Base-by-base conservation (phyloP, 208 protist genomes). In the Angomonas ambiguus region DNA sequence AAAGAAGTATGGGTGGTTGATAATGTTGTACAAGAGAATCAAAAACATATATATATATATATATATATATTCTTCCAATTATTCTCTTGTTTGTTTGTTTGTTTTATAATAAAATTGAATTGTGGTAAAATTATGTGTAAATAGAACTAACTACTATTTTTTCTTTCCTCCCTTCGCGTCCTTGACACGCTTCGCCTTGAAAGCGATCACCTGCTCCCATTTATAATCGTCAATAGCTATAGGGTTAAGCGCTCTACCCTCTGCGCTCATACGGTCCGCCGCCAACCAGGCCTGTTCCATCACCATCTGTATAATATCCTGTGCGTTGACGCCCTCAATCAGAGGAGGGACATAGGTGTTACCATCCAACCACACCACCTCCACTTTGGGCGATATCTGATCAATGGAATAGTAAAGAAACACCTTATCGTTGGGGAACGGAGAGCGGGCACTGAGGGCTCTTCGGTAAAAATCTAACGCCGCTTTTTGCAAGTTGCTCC, bases 171-270 rank as follows among this genome's bases (percentile, higher is more conserved):
- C 70, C 22, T 76, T 71, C 0, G 82, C 82, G 18, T 83, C 78
- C 71, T 92, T 95, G 16, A 77, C 80, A 11, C 89, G 85, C 62
- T 87, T 92, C 86, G 85, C 79, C 76, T 95, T 95, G 67, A 93
- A 95, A 58, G 79, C 83, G 56, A 95, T 80, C 51, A 95, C 72
- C 70, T 95, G 78, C 30, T 95, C 84, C 89, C 89, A 95, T 66
- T 93, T 95, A 76, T 95, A 95, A 62, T 95, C 89, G 56, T 95
- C 89, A 60, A 95, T 95, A 20, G 86, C 87, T 33, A 95, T 68
- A 8, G 89, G 89, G 68, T 93, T 89, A 28, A 95, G 68, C 67
- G 76, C 73, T 34, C 82, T 83, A 4, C 89, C 89, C 67, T 76
- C 78, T 18, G 91, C 91, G 33, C 74, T 75, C 85, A 96, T 91